Base-by-base conservation (phyloP, 164 flowering plant genomes). In the Chimonanthus salicifolius region DNA sequence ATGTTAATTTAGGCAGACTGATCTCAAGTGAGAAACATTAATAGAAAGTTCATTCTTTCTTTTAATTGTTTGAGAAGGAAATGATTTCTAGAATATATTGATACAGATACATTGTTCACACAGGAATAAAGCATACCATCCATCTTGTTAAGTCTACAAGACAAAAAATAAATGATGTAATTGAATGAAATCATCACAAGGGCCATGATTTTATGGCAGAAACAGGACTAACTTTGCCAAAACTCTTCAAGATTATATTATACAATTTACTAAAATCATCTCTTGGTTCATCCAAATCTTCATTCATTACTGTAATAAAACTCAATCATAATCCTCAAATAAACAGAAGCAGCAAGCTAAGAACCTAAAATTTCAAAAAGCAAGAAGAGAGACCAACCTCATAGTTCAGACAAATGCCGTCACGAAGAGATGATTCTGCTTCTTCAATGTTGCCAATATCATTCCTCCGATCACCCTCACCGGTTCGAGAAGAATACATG, bases 381-480 rank as follows among this genome's bases (percentile, higher is more conserved):
- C 18, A 54, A 62, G 54, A 44, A 33, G 15, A 51, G n/a, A 64
- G 63, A 80, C 85, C 3, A 73, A 94, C 99, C 96, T 92, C 99
- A 78, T 89, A 90, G 80, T 90, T 91, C 69, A 94, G 81, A 76
- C 74, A 87, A 21, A 88, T 87, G 64, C 97, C 85, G 71, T 92
- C 97, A 45, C 97, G 88, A 71, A 94, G 91, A 73, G 96, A 90
- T 6, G 94, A 89, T 80, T 92, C 99, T 2, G 97, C 99, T 80
- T 91, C 99, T 84, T 92, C 96, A 71, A 94, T 89, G 80, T 90
- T 94, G 76, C 89, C 86, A 54, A 76, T 81, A 47, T 92, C 94
- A 9, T 73, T 80, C 79, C 82, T 90, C 20, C 79, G 66, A 58
- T 90, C 95, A 20, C 79, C 74, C 46, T 86, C 97, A 43, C 80